Conservation (phyloP, 192 early-diverging fungal species). For the Podila clonocystis region DNA sequence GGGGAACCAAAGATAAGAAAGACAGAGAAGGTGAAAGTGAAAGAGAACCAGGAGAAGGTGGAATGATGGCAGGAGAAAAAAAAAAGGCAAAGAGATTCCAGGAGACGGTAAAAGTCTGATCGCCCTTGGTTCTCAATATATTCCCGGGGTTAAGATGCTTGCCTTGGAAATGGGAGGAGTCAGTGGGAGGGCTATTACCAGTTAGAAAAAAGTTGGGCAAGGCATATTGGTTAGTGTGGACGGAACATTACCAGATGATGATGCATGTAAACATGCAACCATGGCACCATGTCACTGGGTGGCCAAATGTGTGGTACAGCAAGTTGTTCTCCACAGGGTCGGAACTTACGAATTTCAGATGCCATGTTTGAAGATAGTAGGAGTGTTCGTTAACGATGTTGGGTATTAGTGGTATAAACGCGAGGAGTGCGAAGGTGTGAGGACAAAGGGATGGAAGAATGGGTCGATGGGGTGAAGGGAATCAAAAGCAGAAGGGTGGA, state of each 20-base stretch:
- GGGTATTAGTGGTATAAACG: too few relatives aligned
- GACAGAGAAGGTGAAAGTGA: neutral
- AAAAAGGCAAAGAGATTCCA: neutral
- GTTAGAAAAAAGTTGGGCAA: neutral
- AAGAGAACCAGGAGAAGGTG: neutral
- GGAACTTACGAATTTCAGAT: slow-evolving; percentile 34
- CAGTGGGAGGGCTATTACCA: slow-evolving; percentile 25
- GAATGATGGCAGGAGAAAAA: neutral
- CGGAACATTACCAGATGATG: neutral
- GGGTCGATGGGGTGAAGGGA: slow-evolving; percentile 4
- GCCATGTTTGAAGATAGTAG: slow-evolving; percentile 6
- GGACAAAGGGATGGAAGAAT: slow-evolving; percentile 9
- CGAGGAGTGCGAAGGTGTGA: neutral
- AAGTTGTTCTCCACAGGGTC: neutral
- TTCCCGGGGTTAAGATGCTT: slow-evolving; percentile 4
- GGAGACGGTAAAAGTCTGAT: neutral
- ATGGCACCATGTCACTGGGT: too few relatives aligned
- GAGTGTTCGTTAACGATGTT: too few relatives aligned
- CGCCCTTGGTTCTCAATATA: neutral
- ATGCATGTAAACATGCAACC: neutral
- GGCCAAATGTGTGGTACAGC: too few relatives aligned
- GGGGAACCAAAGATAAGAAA: neutral
- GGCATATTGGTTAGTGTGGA: neutral
- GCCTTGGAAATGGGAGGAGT: slow-evolving; percentile 37
- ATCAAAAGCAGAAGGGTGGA: slow-evolving; percentile 8